Conservation (phyloP, 1,284 basidiomycete species). For the Gymnopus androsaceus region DNA sequence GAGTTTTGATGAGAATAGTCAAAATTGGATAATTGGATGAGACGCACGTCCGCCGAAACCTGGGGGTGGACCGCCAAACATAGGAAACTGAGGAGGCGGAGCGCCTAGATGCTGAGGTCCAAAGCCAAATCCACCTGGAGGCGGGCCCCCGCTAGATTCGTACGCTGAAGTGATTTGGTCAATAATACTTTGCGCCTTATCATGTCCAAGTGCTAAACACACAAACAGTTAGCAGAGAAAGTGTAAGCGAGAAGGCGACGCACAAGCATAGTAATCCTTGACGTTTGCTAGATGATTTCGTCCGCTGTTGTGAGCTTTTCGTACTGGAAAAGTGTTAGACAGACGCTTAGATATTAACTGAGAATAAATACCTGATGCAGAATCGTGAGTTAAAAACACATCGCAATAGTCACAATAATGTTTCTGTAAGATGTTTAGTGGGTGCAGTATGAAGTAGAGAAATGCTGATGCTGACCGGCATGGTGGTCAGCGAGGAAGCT, state of each 20-base stretch:
- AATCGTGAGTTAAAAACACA: constrained; percentile 89
- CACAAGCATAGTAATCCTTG: constrained; percentile 95
- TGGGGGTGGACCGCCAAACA: constrained; percentile 44
- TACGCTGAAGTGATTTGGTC: constrained; percentile 94
- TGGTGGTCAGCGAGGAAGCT: constrained; percentile 28
- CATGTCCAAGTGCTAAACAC: constrained; percentile 82
- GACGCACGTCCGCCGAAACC: constrained; percentile 55
- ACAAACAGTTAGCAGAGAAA: constrained; percentile 16
- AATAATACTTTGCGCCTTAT: constrained; percentile 94
- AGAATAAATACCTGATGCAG: constrained; percentile 68
- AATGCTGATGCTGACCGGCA: constrained; percentile 50
- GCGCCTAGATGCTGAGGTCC: constrained; percentile 72
- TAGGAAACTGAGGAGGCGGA: constrained; percentile 51
- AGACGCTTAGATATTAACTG: neutral
- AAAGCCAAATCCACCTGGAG: constrained; percentile 80
- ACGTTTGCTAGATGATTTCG: constrained; percentile 97
- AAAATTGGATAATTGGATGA: neutral
- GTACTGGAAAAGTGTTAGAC: constrained; percentile 55
- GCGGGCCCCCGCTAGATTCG: constrained; percentile 82
- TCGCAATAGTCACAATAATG: constrained; percentile 93
- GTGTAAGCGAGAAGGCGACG: constrained; percentile 28
- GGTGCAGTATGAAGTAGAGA: neutral
- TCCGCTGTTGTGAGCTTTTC: constrained; percentile 97
- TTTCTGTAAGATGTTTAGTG: constrained; percentile 53
- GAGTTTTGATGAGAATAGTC: constrained; percentile 13